Evolutionary conservation across 2,329 filamentous ascomycete genomes (phyloP).

Genomic region (Lachnellula suecica): DNA sequence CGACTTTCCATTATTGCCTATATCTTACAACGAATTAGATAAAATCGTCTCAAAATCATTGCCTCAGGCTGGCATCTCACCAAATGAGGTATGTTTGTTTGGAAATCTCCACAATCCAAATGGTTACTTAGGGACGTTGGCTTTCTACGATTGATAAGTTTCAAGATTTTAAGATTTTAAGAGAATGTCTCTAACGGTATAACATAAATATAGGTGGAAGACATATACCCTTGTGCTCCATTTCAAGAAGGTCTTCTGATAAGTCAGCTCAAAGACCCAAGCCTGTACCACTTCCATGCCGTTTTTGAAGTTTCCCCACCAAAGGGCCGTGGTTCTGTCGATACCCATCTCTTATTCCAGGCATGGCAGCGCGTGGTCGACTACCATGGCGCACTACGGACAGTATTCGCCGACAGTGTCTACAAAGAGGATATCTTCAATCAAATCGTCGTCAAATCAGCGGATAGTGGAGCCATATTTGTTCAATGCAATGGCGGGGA

Average conservation of each 20-base stretch:
- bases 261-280: slow-evolving; percentile 9
- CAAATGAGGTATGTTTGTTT: background rate
- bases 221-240: slow-evolving; percentile 17
- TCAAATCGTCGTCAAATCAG: slow-evolving; percentile 26
- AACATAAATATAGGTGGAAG: slow-evolving; percentile 10
- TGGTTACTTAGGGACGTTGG: no score
- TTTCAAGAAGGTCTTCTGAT: slow-evolving; percentile 19
- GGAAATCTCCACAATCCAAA: background rate
- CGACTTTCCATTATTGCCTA: slow-evolving; percentile 8
- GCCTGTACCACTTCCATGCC: slow-evolving; percentile 10
- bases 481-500: background rate
- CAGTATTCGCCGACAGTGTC: slow-evolving; percentile 20
- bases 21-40: background rate
- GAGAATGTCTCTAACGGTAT: background rate
- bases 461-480: background rate
- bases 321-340: background rate
- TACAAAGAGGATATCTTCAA: slow-evolving; percentile 19
- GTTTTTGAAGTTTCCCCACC: slow-evolving; percentile 6
- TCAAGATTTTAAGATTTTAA: no score
- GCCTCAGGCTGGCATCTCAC: slow-evolving; percentile 1
- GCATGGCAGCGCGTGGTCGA: slow-evolving; percentile 13
- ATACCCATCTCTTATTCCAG: slow-evolving; percentile 21
- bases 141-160: background rate
- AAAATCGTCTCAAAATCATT: slow-evolving; percentile 4
- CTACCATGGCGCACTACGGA: slow-evolving; percentile 7